Conservation (phyloP, 1,284 basidiomycete genomes). For the Ustilago hordei region DNA sequence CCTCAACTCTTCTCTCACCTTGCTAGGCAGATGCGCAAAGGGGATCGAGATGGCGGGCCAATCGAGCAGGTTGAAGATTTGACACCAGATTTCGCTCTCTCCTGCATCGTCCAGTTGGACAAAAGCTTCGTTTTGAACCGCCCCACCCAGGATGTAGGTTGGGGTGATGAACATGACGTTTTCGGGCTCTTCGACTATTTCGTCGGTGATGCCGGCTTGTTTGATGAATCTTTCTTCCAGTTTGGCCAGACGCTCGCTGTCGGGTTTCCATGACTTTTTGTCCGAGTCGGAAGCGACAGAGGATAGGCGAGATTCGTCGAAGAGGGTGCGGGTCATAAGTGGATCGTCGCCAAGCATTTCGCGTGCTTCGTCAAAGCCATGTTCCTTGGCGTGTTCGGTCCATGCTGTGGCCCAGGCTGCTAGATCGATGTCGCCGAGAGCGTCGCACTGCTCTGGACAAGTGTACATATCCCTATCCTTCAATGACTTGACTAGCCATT, state of each 20-base stretch:
- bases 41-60: slow-evolving; percentile 37
- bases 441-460: background rate
- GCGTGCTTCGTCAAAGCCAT: slow-evolving; percentile 35
- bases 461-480: background rate
- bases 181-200: background rate
- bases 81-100: slow-evolving; percentile 37
- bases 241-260: background rate
- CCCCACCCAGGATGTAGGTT: slow-evolving; percentile 29
- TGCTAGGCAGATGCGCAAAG: background rate
- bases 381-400: slow-evolving; percentile 28
- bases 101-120: slow-evolving; percentile 19
- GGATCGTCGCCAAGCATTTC: slow-evolving; percentile 40
- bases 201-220: slow-evolving; percentile 9
- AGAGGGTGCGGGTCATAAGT: slow-evolving; percentile 34
- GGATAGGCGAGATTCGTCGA: slow-evolving; percentile 32
- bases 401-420: slow-evolving; percentile 20
- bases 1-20: background rate
- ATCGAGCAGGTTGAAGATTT: slow-evolving; percentile 44
- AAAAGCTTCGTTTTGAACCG: slow-evolving; percentile 15
- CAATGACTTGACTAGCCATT: slow-evolving; percentile 5
- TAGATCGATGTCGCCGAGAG: slow-evolving; percentile 22
- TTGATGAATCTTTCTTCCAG: slow-evolving; percentile 11
- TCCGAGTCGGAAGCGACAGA: background rate
- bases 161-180: slow-evolving; percentile 38
- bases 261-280: slow-evolving; percentile 12